These are phyloP conservation scores for Boletus pseudo-olivaceus DNA, from an alignment of 768 basidiomycete species.

Conservation along the genomic window DNA sequence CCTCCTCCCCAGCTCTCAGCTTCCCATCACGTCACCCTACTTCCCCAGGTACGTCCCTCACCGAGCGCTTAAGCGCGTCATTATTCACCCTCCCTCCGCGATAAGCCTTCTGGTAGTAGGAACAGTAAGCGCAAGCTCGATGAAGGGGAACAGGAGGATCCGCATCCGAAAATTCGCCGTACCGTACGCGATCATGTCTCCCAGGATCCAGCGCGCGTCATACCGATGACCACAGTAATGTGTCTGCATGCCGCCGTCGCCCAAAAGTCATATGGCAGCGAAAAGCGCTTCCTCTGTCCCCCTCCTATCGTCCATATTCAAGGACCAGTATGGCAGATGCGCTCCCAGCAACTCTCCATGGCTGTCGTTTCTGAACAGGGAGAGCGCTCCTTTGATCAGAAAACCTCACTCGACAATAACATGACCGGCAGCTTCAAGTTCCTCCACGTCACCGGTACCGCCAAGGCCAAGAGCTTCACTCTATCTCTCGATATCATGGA, in stretches of 20 bases:
- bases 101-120: constrained; percentile 34
- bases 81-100: constrained; percentile 20
- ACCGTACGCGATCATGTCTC: constrained; percentile 80
- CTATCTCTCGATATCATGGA: constrained; percentile 83
- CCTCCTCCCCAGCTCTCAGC: constrained; percentile 30
- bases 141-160: constrained; percentile 52
- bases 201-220: constrained; percentile 68
- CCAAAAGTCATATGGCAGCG: constrained; percentile 94
- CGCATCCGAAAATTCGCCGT: constrained; percentile 76
- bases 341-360: constrained; percentile 79
- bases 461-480: constrained; percentile 87
- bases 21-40: constrained; percentile 27
- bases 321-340: constrained; percentile 83
- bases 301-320: constrained; percentile 92
- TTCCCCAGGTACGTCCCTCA: constrained; percentile 38
- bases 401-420: constrained; percentile 76
- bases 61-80: constrained; percentile 30
- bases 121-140: constrained; percentile 76
- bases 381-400: constrained; percentile 81
- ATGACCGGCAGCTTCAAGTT: constrained; percentile 91
- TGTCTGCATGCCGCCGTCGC: constrained; percentile 91
- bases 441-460: constrained; percentile 82
- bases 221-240: constrained; percentile 88
- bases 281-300: constrained; percentile 92
- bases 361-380: constrained; percentile 80